Base-by-base conservation (phyloP, 2,329 filamentous ascomycete species). In the Aspergillus sp. region DNA sequence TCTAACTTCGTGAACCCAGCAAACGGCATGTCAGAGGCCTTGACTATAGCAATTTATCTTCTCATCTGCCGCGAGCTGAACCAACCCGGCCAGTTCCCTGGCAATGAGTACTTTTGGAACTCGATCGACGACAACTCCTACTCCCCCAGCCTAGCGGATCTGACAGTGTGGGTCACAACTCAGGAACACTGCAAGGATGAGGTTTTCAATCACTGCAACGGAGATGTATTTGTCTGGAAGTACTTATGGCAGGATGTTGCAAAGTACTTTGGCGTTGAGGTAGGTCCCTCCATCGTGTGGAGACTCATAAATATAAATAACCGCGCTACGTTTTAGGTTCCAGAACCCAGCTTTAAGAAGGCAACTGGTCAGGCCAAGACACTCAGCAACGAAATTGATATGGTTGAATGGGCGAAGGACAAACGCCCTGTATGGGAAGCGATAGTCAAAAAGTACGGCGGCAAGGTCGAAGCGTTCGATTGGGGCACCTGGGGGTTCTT, bases 21-120 rank as follows among this genome's bases (percentile, higher is more conserved):
- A 29, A 65, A 67, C 23, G 65, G 64, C 19, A 69, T 67, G 65
- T 67, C 64, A 1, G 57, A 64, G 19, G 60, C 58, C 2, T 16
- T 69, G 3, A 69, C 66, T 2, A 40, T 68, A 0, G 63, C 59
- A 0, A 52, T 68, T 14, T 67, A 67, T 48, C 54, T 66, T 36
- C 45, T 67, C 4, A 63, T 59, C 49, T 67, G 66, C 17, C 57
- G 57, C 7, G 64, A 68, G 46, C 42, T 59, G 3, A 52, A 56
- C 2, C 40, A 64, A 19, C 46, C 50, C 1, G 57, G 62, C 0
- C 43, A 41, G 1, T 65, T 69, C 34, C 65, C 65, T 0, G 64
- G 62, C 5, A 68, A 67, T 20, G 55, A 62, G 41, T 66, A 62
- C 25, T 66, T 67, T 47, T 69, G 58, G 49, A 59, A 63, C 49